A percentile compares a stretch with the other conserved stretches of the same genome.
Conservation (phyloP, 495 filamentous ascomycete species). For the Aspergillus bertholletiae region DNA sequence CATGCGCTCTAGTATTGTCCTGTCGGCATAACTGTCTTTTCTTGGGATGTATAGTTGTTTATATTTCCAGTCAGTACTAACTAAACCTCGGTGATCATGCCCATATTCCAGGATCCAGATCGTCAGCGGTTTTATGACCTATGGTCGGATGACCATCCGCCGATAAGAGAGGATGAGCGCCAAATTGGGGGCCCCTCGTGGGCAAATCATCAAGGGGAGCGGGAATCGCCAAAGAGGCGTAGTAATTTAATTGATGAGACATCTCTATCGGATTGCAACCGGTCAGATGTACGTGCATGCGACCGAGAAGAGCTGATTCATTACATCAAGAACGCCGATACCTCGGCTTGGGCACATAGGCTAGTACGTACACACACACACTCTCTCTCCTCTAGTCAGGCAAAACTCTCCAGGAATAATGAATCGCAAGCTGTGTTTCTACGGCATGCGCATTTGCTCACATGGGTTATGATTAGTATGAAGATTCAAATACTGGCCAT, state of each 20-base stretch:
- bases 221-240: conserved; percentile 3
- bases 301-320: conserved; percentile 80
- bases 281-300: conserved; percentile 24
- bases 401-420: not conserved
- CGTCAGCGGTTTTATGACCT: conserved; percentile 26
- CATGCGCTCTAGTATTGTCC: not conserved
- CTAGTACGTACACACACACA: conserved; percentile 55
- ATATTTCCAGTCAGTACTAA: not conserved
- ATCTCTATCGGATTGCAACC: conserved; percentile 5
- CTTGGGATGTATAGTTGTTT: conserved; percentile 14
- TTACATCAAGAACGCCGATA: conserved; percentile 76
- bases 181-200: conserved; percentile 14
- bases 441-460: conserved; percentile 4
- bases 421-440: not conserved
- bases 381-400: not conserved
- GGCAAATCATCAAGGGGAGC: conserved; percentile 7
- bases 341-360: conserved; percentile 67
- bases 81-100: conserved; percentile 29
- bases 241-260: conserved; percentile 1
- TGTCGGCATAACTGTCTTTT: not conserved
- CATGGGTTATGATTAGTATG: conserved; percentile 7
- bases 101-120: conserved; percentile 39
- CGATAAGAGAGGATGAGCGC: conserved; percentile 13
- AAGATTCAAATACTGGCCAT: conserved; percentile 12
- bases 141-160: conserved; percentile 24